Evolutionary conservation across 2,329 filamentous ascomycete genomes (phyloP).

Genomic region (Plenodomus lindquistii): DNA sequence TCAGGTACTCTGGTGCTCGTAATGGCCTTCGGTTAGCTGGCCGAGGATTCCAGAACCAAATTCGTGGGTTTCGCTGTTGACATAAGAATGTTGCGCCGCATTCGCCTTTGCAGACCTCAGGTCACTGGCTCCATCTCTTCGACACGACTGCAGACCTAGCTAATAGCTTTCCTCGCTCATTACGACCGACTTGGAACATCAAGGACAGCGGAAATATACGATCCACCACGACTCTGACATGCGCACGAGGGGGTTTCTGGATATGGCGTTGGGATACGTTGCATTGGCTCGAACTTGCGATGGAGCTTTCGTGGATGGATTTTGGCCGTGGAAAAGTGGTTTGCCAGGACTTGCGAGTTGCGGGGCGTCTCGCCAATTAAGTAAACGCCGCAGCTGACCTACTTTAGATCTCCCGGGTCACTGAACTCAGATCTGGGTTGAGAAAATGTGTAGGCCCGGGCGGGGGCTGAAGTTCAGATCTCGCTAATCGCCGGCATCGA

Average conservation of each 20-base stretch:
- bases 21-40: neutral
- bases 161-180: neutral
- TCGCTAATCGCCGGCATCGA: neutral
- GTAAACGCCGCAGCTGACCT: neutral
- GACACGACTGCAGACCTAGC: neutral
- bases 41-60: neutral
- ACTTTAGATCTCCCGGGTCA: neutral
- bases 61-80: neutral
- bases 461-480: neutral
- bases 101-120: neutral
- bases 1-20: neutral
- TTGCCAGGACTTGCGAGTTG: neutral
- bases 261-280: neutral
- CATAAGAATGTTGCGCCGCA: neutral
- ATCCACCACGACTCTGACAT: neutral
- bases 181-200: neutral
- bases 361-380: neutral
- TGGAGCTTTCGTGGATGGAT: neutral
- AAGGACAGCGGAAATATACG: neutral
- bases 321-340: neutral
- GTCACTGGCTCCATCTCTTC: neutral
- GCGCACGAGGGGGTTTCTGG: neutral
- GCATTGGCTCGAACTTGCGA: neutral
- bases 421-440: neutral
- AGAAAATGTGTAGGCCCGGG: neutral